phyloP scores from a whole-genome alignment of 148 eudicot species.

The Rhododendron molle region DNA sequence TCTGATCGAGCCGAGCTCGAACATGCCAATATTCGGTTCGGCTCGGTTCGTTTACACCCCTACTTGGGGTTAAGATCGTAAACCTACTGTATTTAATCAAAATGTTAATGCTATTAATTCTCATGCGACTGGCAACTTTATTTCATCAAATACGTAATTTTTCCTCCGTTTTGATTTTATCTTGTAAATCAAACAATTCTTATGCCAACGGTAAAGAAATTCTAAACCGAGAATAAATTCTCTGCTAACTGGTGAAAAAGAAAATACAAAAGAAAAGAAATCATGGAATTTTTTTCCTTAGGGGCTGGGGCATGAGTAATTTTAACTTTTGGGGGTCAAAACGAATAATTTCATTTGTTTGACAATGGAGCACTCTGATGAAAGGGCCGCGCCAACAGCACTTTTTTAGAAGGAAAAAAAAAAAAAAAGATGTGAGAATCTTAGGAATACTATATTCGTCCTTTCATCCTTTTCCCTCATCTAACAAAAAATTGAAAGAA shows the following conservation, averaged over 20 bases:
- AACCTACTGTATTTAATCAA: not conserved
- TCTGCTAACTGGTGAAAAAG: no score
- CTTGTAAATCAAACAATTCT: not conserved
- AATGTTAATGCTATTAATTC: not conserved
- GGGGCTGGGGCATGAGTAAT: not conserved
- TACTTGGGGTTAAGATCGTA: not conserved
- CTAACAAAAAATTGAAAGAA: not conserved
- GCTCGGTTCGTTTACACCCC: no score
- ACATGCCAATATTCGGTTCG: no score
- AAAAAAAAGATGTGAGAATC: not conserved
- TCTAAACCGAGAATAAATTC: no score
- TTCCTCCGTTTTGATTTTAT: not conserved
- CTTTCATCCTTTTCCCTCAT: not conserved
- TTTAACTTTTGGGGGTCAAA: not conserved
- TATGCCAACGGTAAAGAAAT: not conserved
- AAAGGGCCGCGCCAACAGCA: not conserved
- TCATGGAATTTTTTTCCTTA: not conserved
- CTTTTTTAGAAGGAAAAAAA: not conserved
- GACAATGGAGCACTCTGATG: not conserved
- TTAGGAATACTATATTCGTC: not conserved
- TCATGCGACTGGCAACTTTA: not conserved
- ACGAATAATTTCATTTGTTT: not conserved
- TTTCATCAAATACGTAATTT: not conserved
- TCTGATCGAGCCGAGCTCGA: no score
- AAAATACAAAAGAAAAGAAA: no score